These are phyloP conservation scores for Kodamaea restingae DNA, from an alignment of 805 yeast genomes.

Conservation along the genomic window DNA sequence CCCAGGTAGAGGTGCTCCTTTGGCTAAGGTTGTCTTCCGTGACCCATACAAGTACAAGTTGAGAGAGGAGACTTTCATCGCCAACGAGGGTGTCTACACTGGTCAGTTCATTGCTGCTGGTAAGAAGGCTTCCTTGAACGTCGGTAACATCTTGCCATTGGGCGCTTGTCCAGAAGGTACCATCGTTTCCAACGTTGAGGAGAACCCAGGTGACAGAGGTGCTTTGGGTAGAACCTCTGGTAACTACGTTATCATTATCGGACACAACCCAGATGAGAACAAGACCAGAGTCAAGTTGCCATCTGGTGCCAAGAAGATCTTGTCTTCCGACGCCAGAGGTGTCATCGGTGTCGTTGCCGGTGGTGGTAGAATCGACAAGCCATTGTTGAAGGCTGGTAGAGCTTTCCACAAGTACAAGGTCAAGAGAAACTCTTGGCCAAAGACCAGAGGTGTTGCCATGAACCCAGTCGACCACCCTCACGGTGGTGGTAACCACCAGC, in stretches of 20 bases:
- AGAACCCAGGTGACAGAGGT: slow-evolving; percentile 99
- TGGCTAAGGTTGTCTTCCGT: slow-evolving; percentile 92
- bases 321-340: slow-evolving; percentile 97
- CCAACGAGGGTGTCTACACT: slow-evolving; percentile 99
- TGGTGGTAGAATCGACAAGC: slow-evolving; percentile 99
- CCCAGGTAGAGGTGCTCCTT: slow-evolving; percentile 99
- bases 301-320: slow-evolving; percentile 97
- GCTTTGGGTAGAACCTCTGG: slow-evolving; percentile 99
- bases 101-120: slow-evolving; percentile 99
- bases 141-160: slow-evolving; percentile 96
- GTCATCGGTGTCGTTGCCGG: slow-evolving; percentile 99
- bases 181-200: slow-evolving; percentile 29
- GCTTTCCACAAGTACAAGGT: slow-evolving; percentile 99
- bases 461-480: slow-evolving; percentile 99
- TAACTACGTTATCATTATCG: slow-evolving; percentile 97
- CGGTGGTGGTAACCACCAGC: slow-evolving; percentile 99
- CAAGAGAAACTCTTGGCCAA: slow-evolving; percentile 99
- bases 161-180: slow-evolving; percentile 99
- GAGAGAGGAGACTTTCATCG: slow-evolving; percentile 98
- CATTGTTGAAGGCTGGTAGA: slow-evolving; percentile 99
- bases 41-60: slow-evolving; percentile 98
- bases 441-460: slow-evolving; percentile 99
- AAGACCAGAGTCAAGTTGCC: slow-evolving; percentile 99
- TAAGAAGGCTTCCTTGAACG: slow-evolving; percentile 94
- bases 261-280: slow-evolving; percentile 99